Percentiles rank a stretch among this genome's conserved stretches.
phyloP scores from a whole-genome alignment of 1,284 basidiomycete genomes.

The Pholiota adiposa region DNA sequence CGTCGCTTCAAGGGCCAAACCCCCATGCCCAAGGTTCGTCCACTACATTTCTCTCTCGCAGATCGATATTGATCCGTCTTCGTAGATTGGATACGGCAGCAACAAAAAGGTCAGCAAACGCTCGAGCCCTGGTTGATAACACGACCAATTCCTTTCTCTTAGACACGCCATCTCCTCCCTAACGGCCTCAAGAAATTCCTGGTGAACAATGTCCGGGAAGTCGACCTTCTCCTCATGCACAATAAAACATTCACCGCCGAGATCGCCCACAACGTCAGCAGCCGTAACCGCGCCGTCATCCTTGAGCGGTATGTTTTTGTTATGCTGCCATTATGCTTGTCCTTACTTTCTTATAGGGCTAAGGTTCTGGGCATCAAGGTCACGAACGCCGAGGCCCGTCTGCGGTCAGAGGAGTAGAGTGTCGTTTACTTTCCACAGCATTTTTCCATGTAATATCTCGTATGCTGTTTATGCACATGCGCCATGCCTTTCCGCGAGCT shows the following conservation, averaged over 20 bases:
- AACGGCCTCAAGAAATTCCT: constrained; percentile 95
- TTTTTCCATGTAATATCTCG: constrained; percentile 41
- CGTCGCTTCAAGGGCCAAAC: constrained; percentile 96
- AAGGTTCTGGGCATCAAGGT: constrained; percentile 92
- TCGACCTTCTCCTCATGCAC: constrained; percentile 97
- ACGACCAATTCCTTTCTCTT: constrained; percentile 2
- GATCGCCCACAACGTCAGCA: constrained; percentile 97
- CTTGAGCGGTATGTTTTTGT: constrained; percentile 73
- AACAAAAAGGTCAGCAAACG: constrained; percentile 69
- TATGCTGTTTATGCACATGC: constrained; percentile 42
- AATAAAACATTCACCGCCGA: constrained; percentile 96
- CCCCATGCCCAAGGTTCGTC: constrained; percentile 89
- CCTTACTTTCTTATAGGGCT: constrained; percentile 56
- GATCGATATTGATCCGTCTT: constrained; percentile 10
- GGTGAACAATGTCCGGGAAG: constrained; percentile 89
- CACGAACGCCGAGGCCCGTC: constrained; percentile 93
- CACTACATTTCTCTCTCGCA: neutral
- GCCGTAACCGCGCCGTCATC: constrained; percentile 94
- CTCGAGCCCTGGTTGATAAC: neutral
- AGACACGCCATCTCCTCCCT: constrained; percentile 93
- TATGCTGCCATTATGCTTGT: constrained; percentile 11
- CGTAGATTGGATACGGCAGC: constrained; percentile 82
- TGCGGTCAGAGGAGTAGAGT: constrained; percentile 94
- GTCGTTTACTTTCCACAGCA: constrained; percentile 36
- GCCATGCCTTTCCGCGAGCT: constrained; percentile 24